phyloP scores from a whole-genome alignment of 1,284 basidiomycete genomes.

The Chalciporus sp. region DNA sequence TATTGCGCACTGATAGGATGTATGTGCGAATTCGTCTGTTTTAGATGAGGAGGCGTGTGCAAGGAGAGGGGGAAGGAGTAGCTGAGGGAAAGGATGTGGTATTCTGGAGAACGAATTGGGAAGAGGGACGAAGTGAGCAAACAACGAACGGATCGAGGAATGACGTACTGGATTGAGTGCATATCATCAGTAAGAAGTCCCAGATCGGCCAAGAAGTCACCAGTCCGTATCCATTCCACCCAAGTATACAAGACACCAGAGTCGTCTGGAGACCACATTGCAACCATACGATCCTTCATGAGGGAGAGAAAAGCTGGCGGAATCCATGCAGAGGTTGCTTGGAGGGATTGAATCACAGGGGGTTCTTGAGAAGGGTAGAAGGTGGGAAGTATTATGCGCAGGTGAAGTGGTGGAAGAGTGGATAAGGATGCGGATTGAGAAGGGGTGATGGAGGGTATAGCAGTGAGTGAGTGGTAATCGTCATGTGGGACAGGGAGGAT shows the following conservation, averaged over 20 bases:
- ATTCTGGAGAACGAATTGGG: conserved; percentile 43
- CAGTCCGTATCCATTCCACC: conserved; percentile 69
- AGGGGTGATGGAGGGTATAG: neutral
- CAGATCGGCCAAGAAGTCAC: conserved; percentile 54
- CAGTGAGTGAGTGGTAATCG: conserved; percentile 12
- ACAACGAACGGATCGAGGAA: conserved; percentile 2
- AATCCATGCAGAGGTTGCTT: conserved; percentile 64
- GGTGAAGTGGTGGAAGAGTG: conserved; percentile 61
- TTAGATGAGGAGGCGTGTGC: conserved; percentile 50
- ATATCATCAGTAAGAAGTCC: conserved; percentile 36
- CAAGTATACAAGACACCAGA: conserved; percentile 65
- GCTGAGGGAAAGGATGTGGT: conserved; percentile 53
- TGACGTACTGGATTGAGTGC: conserved; percentile 46
- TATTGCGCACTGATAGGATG: conserved; percentile 66
- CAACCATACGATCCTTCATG: conserved; percentile 45
- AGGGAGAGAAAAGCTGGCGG: conserved; percentile 30
- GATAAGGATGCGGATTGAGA: conserved; percentile 10
- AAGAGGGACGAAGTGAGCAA: conserved; percentile 2
- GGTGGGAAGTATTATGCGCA: conserved; percentile 57
- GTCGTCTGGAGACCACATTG: conserved; percentile 60
- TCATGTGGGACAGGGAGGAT: conserved; percentile 38
- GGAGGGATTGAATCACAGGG: conserved; percentile 57
- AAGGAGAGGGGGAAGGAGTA: conserved; percentile 51
- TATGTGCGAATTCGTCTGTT: conserved; percentile 55
- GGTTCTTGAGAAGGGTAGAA: conserved; percentile 57